Base-by-base conservation (phyloP, 176 grass and related monocot species). In the Aegilops speltoides region DNA sequence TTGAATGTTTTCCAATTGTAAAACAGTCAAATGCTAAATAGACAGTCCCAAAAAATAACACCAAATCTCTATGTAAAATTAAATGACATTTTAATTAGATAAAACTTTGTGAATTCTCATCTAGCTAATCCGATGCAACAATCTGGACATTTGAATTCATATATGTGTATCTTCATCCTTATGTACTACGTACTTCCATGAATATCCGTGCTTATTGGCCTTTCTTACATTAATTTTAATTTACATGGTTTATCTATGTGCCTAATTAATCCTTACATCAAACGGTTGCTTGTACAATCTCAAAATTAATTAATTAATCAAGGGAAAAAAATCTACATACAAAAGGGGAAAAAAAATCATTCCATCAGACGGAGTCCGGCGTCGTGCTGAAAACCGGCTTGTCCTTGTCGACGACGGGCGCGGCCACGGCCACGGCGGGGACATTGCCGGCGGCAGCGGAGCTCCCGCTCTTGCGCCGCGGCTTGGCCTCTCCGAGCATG, bases 401-500 rank as follows among this genome's bases (percentile, higher is more conserved):
- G 61, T 94, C 96, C 86, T 91, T 98, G 88, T 94, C 90, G 5
- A 92, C 84, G 38, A 73, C 65, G 6, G 43, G 64, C 64, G 64
- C 29, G 64, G 64, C 28, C 24, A 36, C 68, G 41, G 71, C 77
- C 3, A 13, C 33, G 20, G 33, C 28, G n/a, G 63, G 32, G 28
- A 0, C 19, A 61, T 7, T 31, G 29, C 13, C 57, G 65, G n/a
- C 70, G 33, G 5, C 5, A 4, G 15, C 78, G 1, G 79, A 87
- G 72, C 91, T 94, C 50, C 90, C 92, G 83, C 95, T 98, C 88
- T 98, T 95, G 10, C 93, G 80, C 5, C 95, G 60, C 3, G 95
- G 95, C 85, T 98, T 98, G 57, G 95, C 95, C 83, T 98, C 95
- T 13, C 88, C 89, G 77, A 98, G 95, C 95, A 98, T 98, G 43